Evolutionary conservation across 768 basidiomycete species (phyloP).

Genomic region (Auriscalpium orientale): DNA sequence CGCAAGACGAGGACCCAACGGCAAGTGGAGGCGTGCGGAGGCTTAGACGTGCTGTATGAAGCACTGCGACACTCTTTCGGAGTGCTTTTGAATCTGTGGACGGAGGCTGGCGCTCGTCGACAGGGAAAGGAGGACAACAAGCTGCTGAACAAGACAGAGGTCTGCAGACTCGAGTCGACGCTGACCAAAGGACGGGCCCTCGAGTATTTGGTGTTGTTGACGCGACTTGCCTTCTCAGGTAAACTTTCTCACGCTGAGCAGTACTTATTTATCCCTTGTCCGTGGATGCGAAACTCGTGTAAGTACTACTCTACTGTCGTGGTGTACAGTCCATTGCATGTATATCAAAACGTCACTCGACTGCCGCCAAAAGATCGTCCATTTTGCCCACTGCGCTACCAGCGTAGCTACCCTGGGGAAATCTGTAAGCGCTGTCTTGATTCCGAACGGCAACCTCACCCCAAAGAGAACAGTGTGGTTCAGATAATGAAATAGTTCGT

Average conservation of each 20-base stretch:
- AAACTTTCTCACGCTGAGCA: too few relatives aligned
- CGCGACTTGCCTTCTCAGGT: neutral
- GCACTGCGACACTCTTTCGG: too few relatives aligned
- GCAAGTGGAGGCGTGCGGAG: slow-evolving; percentile 11
- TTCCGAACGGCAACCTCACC: slow-evolving; percentile 33
- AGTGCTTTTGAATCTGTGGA: neutral
- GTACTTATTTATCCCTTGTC: too few relatives aligned
- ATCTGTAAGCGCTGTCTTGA: neutral
- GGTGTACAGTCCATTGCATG: too few relatives aligned
- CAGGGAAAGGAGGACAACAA: neutral
- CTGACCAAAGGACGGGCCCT: neutral
- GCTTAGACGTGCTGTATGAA: neutral
- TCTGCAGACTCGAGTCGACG: neutral
- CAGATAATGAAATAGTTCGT: slow-evolving; percentile 75
- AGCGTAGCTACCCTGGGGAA: slow-evolving; percentile 41
- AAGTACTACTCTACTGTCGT: too few relatives aligned
- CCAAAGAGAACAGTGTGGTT: slow-evolving; percentile 78
- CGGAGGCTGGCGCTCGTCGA: neutral
- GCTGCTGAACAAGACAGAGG: neutral
- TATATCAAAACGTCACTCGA: slow-evolving; percentile 1
- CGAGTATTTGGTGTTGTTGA: slow-evolving; percentile 7
- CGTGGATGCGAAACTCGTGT: too few relatives aligned
- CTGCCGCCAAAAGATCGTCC: slow-evolving; percentile 31
- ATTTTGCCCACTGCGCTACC: slow-evolving; percentile 43
- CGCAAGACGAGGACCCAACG: slow-evolving; percentile 5